Evolutionary conservation across 345 rosid species (phyloP).

Genomic region (Leavenworthia alabamica): DNA sequence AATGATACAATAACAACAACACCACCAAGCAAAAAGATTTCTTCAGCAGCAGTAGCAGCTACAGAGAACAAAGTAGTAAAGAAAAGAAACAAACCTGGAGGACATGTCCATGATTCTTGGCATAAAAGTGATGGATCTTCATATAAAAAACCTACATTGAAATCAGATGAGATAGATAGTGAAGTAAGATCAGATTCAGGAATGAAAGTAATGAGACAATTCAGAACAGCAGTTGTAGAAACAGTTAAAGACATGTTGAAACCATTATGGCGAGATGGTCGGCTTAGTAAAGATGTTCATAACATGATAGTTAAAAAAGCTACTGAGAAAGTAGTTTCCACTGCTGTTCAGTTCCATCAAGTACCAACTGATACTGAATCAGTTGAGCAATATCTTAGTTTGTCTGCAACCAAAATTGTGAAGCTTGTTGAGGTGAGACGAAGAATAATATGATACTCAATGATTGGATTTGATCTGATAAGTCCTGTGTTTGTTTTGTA

Average conservation of each 20-base stretch:
- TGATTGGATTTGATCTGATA: constrained; percentile 14
- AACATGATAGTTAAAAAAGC: constrained; percentile 68
- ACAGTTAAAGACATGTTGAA: constrained; percentile 60
- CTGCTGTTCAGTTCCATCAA: constrained; percentile 49
- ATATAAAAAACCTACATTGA: constrained; percentile 33
- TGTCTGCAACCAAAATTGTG: constrained; percentile 46
- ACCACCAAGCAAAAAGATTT: constrained; percentile 42
- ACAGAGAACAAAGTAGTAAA: constrained; percentile 33
- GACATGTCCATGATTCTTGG: constrained; percentile 35
- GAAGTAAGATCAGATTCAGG: constrained; percentile 44
- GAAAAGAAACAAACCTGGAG: constrained; percentile 30
- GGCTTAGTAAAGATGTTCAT: constrained; percentile 73
- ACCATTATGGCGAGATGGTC: constrained; percentile 85
- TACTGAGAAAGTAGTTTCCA: constrained; percentile 60
- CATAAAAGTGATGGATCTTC: constrained; percentile 39
- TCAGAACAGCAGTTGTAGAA: constrained; percentile 59
- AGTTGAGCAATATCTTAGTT: constrained; percentile 53
- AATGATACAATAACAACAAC: constrained; percentile 27
- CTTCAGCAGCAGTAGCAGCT: constrained; percentile 34
- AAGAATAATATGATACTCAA: not conserved
- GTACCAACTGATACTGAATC: constrained; percentile 49
- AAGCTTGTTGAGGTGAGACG: constrained; percentile 77
- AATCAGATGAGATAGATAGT: constrained; percentile 37
- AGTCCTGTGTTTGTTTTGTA: constrained; percentile 42
- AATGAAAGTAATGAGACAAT: constrained; percentile 45